Conservation (phyloP, 805 yeast genomes). For the Candida patagonica region DNA sequence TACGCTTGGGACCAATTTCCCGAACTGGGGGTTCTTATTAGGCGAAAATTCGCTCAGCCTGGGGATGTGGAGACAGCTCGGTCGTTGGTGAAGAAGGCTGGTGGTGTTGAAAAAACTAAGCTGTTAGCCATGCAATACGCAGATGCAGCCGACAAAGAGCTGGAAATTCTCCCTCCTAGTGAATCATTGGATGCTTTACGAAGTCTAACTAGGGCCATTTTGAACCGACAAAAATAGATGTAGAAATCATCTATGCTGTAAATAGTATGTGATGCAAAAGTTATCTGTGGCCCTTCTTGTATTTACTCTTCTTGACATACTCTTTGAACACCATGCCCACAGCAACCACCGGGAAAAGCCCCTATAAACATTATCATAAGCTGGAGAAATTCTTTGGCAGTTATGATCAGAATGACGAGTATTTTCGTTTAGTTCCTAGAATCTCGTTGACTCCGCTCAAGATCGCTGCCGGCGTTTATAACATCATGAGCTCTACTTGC, state of each 20-base stretch:
- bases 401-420: background rate
- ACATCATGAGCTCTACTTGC: constrained; percentile 11
- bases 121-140: constrained; percentile 72
- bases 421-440: constrained; percentile 5
- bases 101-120: constrained; percentile 71
- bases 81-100: constrained; percentile 54
- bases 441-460: constrained; percentile 16
- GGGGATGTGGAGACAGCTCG: constrained; percentile 86
- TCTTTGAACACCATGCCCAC: background rate
- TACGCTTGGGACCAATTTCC: constrained; percentile 91
- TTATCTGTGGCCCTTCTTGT: background rate
- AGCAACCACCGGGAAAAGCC: background rate
- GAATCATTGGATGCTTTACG: constrained; percentile 85
- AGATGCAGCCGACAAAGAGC: constrained; percentile 59
- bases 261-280: background rate
- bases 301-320: background rate
- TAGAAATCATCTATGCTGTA: background rate
- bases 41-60: constrained; percentile 66
- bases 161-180: constrained; percentile 67
- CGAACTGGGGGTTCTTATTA: constrained; percentile 72
- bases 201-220: constrained; percentile 69
- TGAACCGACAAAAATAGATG: constrained; percentile 63
- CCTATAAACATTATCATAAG: background rate
- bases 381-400: background rate
- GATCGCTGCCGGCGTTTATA: constrained; percentile 13